phyloP scores from a whole-genome alignment of 164 flowering plant species.

The Chimonanthus salicifolius region DNA sequence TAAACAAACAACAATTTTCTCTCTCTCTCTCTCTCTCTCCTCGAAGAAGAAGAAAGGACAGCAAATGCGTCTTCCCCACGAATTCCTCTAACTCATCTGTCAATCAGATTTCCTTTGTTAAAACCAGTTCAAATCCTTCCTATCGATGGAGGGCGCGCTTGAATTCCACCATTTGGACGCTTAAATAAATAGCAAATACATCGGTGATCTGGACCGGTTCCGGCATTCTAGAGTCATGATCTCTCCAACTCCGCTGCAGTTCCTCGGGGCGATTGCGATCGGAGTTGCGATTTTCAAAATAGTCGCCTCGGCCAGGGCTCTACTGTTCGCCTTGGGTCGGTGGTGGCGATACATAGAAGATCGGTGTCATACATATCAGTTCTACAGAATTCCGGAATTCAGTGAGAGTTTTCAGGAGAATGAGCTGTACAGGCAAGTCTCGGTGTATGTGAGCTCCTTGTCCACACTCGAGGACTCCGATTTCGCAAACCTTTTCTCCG shows the following conservation, averaged over 20 bases:
- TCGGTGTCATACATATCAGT: slow-evolving; percentile 38
- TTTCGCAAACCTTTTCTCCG: slow-evolving; percentile 55
- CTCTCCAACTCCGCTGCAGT: neutral
- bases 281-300: slow-evolving; percentile 4
- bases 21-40: no score
- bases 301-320: neutral
- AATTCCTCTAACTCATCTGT: no score
- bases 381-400: slow-evolving; percentile 54
- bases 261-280: neutral
- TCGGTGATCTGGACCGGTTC: no score
- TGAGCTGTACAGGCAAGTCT: slow-evolving; percentile 45
- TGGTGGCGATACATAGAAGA: slow-evolving; percentile 34
- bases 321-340: slow-evolving; percentile 12
- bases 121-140: no score
- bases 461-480: slow-evolving; percentile 61
- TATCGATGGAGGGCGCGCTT: no score
- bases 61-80: no score
- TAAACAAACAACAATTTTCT: no score
- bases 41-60: no score
- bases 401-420: slow-evolving; percentile 53
- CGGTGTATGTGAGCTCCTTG: slow-evolving; percentile 48
- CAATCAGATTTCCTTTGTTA: no score
- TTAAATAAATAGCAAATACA: no score
- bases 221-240: neutral
- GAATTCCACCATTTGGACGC: no score